A percentile compares a stretch with the other conserved stretches of the same genome.
These are phyloP conservation scores for Phytopythium delawarense DNA, from an alignment of 352 stramenopile species.

Conservation along the genomic window DNA sequence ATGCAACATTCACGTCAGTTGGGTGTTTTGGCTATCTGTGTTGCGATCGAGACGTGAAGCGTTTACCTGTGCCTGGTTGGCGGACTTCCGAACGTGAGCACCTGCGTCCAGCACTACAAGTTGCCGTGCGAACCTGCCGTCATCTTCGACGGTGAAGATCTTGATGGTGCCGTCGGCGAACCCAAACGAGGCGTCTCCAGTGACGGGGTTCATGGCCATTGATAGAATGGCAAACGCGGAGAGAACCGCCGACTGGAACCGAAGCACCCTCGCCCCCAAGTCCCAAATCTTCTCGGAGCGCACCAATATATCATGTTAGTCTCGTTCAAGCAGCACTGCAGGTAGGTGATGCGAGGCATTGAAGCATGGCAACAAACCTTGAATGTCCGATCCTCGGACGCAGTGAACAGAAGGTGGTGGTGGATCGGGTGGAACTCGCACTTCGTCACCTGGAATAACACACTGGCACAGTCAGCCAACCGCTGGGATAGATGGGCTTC, in stretches of 20 bases:
- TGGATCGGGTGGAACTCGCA: conserved; percentile 71
- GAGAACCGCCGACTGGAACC: conserved; percentile 76
- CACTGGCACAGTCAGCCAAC: background rate
- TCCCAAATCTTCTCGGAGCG: conserved; percentile 61
- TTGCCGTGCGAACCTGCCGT: conserved; percentile 40
- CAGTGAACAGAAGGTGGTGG: conserved; percentile 63
- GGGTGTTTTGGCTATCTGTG: background rate
- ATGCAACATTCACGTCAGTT: background rate
- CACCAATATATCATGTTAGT: background rate
- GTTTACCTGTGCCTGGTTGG: conserved; percentile 29
- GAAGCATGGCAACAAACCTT: conserved; percentile 31
- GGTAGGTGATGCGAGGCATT: background rate
- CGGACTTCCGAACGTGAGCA: conserved; percentile 35
- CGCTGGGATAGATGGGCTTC: background rate
- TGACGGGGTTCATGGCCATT: conserved; percentile 53
- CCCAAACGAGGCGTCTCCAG: conserved; percentile 57
- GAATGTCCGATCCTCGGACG: conserved; percentile 81
- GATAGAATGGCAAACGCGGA: conserved; percentile 74
- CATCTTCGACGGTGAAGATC: conserved; percentile 49
- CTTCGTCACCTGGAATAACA: conserved; percentile 44
- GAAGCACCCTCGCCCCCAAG: conserved; percentile 44
- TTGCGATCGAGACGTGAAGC: background rate
- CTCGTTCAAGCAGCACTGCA: background rate
- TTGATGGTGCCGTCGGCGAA: conserved; percentile 69
- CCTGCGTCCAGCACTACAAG: conserved; percentile 42